Conservation (phyloP, 139 green algal genomes). For the Micractinium conductrix region DNA sequence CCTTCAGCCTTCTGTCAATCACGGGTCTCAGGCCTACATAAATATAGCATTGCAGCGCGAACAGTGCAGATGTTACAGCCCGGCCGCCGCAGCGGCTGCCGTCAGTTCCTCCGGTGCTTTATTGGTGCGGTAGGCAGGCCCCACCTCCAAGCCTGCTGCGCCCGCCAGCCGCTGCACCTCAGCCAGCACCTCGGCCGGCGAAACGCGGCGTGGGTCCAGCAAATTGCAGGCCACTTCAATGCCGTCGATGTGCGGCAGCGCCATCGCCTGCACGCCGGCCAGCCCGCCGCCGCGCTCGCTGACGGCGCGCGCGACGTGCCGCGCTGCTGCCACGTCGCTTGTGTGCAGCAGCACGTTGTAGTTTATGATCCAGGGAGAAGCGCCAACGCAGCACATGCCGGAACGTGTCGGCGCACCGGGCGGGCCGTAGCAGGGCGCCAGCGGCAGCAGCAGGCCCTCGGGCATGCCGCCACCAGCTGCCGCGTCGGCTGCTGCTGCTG, state of each 20-base stretch:
- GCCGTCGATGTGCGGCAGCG: slow-evolving; percentile 62
- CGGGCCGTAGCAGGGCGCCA: slow-evolving; percentile 49
- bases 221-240: slow-evolving; percentile 88
- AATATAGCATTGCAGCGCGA: too few species aligned
- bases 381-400: slow-evolving; percentile 71
- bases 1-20: too few species aligned
- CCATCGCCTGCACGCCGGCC: slow-evolving; percentile 76
- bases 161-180: slow-evolving; percentile 33
- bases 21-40: too few species aligned
- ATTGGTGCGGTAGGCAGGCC: slow-evolving; percentile 37
- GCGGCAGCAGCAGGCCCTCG: neutral
- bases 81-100: neutral
- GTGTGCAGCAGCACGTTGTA: slow-evolving; percentile 77
- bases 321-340: slow-evolving; percentile 46
- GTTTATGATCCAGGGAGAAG: slow-evolving; percentile 80
- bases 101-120: slow-evolving; percentile 36
- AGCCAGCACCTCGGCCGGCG: slow-evolving; percentile 23
- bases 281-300: slow-evolving; percentile 78
- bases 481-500: neutral
- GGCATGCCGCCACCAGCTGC: neutral
- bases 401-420: neutral
- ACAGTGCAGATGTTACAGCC: neutral
- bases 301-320: slow-evolving; percentile 61
- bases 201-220: slow-evolving; percentile 48
- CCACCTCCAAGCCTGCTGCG: slow-evolving; percentile 29